Conservation (phyloP, 2,329 filamentous ascomycete species). For the Fusarium metavorans region DNA sequence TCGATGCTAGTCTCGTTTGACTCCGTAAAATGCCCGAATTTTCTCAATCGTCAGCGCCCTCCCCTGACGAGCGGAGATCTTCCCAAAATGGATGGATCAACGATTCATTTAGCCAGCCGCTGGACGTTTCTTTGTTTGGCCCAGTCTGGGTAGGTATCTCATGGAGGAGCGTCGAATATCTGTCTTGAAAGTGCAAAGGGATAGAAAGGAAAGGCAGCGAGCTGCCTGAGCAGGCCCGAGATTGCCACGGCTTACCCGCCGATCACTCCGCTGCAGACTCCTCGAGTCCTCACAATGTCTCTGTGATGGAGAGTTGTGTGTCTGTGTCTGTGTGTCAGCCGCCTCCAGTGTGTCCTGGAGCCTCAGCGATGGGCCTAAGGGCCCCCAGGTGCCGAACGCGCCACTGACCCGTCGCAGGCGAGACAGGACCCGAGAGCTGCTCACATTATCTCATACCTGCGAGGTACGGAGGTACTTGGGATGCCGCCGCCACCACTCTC, state of each 20-base stretch:
- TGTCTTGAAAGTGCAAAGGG: neutral
- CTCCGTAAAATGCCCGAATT: neutral
- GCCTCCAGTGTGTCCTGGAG: constrained; percentile 20
- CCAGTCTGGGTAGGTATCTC: neutral
- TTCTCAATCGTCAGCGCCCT: neutral
- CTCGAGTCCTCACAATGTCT: constrained; percentile 4
- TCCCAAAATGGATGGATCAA: neutral
- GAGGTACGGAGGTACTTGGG: constrained; percentile 31
- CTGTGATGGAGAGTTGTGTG: constrained; percentile 14
- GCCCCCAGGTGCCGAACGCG: constrained; percentile 43
- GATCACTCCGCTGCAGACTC: constrained; percentile 10
- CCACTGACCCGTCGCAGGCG: constrained; percentile 35
- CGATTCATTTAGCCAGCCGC: neutral
- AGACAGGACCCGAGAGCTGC: constrained; percentile 31
- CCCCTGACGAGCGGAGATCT: neutral
- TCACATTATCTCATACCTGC: constrained; percentile 42
- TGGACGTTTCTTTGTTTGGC: neutral
- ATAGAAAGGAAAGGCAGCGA: neutral
- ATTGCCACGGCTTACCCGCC: neutral
- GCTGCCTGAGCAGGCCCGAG: neutral
- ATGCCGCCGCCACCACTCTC: constrained; percentile 3
- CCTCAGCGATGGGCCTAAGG: constrained; percentile 30
- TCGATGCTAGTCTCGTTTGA: neutral
- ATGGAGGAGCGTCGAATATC: neutral
- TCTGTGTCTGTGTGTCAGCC: constrained; percentile 29